Evolutionary conservation across 169 alveolate species (phyloP).

Genomic region (Plasmodium gallinaceum): DNA sequence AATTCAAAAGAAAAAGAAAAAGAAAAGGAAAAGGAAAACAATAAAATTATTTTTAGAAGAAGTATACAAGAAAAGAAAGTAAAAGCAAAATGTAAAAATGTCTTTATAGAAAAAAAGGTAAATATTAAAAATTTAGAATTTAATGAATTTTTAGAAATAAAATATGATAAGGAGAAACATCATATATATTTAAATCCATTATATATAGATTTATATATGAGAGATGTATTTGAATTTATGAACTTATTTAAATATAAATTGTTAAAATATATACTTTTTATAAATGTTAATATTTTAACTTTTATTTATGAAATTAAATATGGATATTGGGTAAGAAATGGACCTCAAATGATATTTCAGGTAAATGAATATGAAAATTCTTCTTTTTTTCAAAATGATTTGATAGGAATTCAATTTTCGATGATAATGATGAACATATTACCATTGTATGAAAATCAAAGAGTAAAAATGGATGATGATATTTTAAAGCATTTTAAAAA

Average conservation of each 20-base stretch:
- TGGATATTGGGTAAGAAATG: constrained; percentile 75
- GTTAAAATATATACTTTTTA: constrained; percentile 31
- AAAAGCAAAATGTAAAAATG: constrained; percentile 44
- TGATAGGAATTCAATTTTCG: constrained; percentile 58
- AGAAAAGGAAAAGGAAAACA: background rate
- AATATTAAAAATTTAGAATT: constrained; percentile 35
- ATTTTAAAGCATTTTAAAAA: background rate
- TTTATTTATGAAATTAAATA: constrained; percentile 68
- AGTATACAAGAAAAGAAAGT: constrained; percentile 57
- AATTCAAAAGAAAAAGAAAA: constrained; percentile 22
- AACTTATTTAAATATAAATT: constrained; percentile 38
- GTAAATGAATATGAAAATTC: constrained; percentile 36
- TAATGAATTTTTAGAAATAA: constrained; percentile 54
- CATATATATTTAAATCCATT: constrained; percentile 54
- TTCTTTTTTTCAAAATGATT: constrained; percentile 53
- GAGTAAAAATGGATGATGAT: background rate
- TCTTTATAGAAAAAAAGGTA: constrained; percentile 52
- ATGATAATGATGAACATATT: constrained; percentile 67
- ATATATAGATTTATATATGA: constrained; percentile 55
- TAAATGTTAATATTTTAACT: constrained; percentile 28
- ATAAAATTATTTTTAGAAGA: constrained; percentile 19
- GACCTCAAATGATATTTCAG: constrained; percentile 55
- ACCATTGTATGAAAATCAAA: constrained; percentile 46
- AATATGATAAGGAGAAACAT: constrained; percentile 17
- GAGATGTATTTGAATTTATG: constrained; percentile 45